These are phyloP conservation scores for Tolypocladium tundrense DNA, from an alignment of 2,329 filamentous ascomycete species.

Conservation along the genomic window DNA sequence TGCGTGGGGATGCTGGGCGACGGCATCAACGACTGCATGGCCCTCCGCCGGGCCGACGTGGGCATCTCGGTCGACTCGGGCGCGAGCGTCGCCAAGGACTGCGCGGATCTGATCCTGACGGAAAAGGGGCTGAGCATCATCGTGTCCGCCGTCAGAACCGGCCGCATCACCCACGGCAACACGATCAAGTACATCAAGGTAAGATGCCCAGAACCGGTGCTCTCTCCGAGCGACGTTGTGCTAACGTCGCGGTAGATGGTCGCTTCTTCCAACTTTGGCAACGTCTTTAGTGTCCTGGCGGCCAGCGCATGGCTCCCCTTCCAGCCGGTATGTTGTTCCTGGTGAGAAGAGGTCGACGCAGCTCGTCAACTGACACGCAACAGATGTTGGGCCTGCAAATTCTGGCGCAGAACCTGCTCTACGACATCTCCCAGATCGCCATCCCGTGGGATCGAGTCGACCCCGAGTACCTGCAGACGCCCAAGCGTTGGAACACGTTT, in stretches of 20 bases:
- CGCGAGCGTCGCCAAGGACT: conserved; percentile 17
- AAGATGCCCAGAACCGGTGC: background rate
- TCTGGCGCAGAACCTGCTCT: conserved; percentile 16
- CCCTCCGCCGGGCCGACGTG: conserved; percentile 14
- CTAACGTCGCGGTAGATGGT: conserved; percentile 11
- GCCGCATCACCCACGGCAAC: conserved; percentile 16
- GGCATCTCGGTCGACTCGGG: conserved; percentile 20
- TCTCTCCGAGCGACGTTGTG: background rate
- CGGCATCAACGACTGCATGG: conserved; percentile 19
- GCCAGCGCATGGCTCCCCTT: conserved; percentile 18
- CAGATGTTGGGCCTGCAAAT: conserved; percentile 16
- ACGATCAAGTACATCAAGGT: conserved; percentile 19
- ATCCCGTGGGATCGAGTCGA: conserved; percentile 18
- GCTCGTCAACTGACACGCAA: background rate
- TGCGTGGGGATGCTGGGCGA: conserved; percentile 19
- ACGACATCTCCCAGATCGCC: conserved; percentile 18
- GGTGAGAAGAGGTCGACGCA: background rate
- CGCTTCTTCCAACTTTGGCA: conserved; percentile 19
- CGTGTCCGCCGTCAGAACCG: conserved; percentile 13
- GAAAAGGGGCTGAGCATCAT: conserved; percentile 18
- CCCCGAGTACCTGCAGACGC: conserved; percentile 13
- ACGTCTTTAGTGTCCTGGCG: conserved; percentile 17
- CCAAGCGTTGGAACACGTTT: conserved; percentile 14
- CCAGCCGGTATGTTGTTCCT: conserved; percentile 6
- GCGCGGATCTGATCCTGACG: conserved; percentile 17